Base-by-base conservation (phyloP, 2,329 filamentous ascomycete genomes). In the Cytospora chrysosperma region DNA sequence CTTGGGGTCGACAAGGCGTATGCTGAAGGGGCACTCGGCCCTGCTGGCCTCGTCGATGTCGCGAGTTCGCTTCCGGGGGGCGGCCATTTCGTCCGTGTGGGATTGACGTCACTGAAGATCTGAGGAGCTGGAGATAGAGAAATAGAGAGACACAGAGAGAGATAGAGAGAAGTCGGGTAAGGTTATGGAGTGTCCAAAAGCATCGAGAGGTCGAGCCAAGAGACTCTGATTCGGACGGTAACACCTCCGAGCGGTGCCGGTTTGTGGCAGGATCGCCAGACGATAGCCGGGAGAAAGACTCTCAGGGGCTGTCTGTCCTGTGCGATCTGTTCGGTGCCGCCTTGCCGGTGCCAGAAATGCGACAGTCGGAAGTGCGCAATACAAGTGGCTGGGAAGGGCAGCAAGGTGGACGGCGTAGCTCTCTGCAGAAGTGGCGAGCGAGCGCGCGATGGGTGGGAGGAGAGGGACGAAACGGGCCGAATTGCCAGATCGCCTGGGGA, bases 1-100 rank as follows among this genome's bases (percentile, higher is more conserved):
- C 63, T 81, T 82, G 10, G 78, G 75, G 62, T 81, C 78, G 65
- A 80, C 77, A 56, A 79, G 73, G 47, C 73, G 72, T 59, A 85
- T 77, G 47, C 72, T 74, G 65, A 85, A 86, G 13, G 82, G 83
- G 66, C 83, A 86, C 68, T 86, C 83, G 70, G 84, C 84, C 68
- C 82, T 79, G 67, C 76, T 79, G 68, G 84, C 82, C 64, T 82
- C 74, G 62, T 74, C 69, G 59, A 81, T 77, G 60, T 77, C 72
- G 69, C 81, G 80, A 65, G 81, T 79, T 68, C 84, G 80, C 75
- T 86, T 86, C 68, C 80, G 77, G 67, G 80, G 69, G 34, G 74
- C 73, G 49, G 76, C 72, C 76, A 78, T 79, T 68, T 34, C 56
- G 52, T 7, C 28, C 24, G 47, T 43, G 7, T n/a, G 13, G 40